Base-by-base conservation (phyloP, 495 filamentous ascomycete species). In the Tuber borchii region DNA sequence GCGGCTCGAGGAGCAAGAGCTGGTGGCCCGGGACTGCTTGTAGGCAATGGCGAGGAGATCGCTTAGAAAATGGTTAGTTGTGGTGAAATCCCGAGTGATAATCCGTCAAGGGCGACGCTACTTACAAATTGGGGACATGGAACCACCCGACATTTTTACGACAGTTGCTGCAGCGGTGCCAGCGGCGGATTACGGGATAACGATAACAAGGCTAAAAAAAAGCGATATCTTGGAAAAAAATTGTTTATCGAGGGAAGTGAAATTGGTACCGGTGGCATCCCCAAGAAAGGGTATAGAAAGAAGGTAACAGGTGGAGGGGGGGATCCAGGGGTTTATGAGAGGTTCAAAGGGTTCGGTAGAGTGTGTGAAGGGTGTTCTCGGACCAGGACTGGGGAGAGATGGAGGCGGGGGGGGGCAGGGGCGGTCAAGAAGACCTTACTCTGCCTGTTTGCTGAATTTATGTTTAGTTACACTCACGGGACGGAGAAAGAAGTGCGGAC, bases 1-100 rank as follows among this genome's bases (percentile, higher is more conserved):
- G 69, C 42, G 44, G 75, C 71, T 42, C 80, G 73, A 22, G 81
- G 81, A 37, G 81, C 81, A 76, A 82, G 80, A 31, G 75, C 70
- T 20, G 78, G 75, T 34, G 82, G 74, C 17, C 78, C 81, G 26
- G 83, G 84, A 74, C 82, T 84, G 37, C 76, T 74, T 9, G 75
- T 76, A 20, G 80, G 78, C 34, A 81, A 75, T 72, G 83, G 81
- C 69, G 85, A 81, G 40, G 83, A 81, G 44, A 80, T 76, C 22
- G 80, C 81, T 82, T n/a, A 37, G 44, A 37, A 45, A 71, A 71
- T 34, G 14, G 70, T 72, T 70, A 79, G 76, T 69, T 48, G 65
- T n/a, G 26, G 26, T 65, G 56, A 65, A 34, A 71, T 72, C 26
- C 42, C 72, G 73, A 71, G 76, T 71, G 76, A 70, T 69, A 45